Evolutionary conservation across 495 filamentous ascomycete species (phyloP), one percentile per base, ranked within the genome.

Genomic region (Lineolata rhizophorae): DNA sequence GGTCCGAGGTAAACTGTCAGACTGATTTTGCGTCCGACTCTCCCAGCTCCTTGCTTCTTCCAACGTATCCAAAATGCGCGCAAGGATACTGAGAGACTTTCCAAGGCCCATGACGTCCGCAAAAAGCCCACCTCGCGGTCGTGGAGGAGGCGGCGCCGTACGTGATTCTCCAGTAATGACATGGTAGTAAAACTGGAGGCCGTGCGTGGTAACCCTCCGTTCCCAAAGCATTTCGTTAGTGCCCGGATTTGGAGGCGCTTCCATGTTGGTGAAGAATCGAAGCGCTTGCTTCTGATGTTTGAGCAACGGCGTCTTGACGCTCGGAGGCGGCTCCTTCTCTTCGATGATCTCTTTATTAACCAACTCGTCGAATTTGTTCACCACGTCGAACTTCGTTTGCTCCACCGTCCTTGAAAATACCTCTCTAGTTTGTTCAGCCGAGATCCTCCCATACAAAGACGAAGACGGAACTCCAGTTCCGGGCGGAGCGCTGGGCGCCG

Each of bases 71-170:
- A 70, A 54, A 11, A 85, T 50, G 15, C 95, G 60, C 2, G 82
- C 75, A 4, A 97, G 58, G 18, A 92, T 76, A 45, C 76, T 91
- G 29, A 97, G 53, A 0, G 87, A 94, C 48, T 97, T 97, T 4
- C 87, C 87, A 11, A 97, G 55, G 22, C 87, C 87, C 87, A 97
- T 97, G 75, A 92, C 82, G 47, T 97, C 87, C 4, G 87, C 87
- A 14, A 97, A 57, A 19, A 97, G 76, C n/a, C 87, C 87, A 5
- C 87, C 87, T 1, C 6, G 28, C 6, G 8, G 9, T 8, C 73
- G 56, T 0, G 68, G 62, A 36, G 82, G 67, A 0, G 65, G 56
- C 0, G 87, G 85, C 40, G 67, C 65, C n/a, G 64, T 38, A 11
- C 56, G 52, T 35, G 67, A 51, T 17, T 70, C 56, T 5, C 71